These are phyloP conservation scores for Hibiscus tridactylites DNA, from an alignment of 345 rosid species.

Conservation along the genomic window DNA sequence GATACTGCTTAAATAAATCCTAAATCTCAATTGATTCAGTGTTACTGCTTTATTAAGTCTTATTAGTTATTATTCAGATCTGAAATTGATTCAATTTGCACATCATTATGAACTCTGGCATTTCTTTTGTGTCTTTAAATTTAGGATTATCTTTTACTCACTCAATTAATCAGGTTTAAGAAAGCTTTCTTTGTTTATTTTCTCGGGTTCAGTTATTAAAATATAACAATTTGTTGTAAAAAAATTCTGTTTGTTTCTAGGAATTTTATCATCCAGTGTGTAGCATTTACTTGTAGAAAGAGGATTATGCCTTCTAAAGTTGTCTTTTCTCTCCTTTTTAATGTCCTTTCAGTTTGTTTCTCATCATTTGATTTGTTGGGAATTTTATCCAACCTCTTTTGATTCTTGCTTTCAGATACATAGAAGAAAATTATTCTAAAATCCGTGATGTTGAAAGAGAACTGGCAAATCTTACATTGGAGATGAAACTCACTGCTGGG, in stretches of 20 bases:
- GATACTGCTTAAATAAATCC: not conserved
- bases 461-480: constrained; percentile 63
- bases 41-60: not conserved
- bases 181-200: not conserved
- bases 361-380: not conserved
- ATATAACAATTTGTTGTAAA: not conserved
- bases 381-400: constrained; percentile 1
- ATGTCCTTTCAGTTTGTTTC: not conserved
- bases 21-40: not conserved
- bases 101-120: not conserved
- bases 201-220: not conserved
- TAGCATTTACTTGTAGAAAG: constrained; percentile 5
- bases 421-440: constrained; percentile 75
- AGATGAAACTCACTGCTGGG: constrained; percentile 95
- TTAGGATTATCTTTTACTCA: not conserved
- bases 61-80: not conserved
- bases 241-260: constrained; percentile 23
- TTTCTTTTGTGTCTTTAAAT: not conserved
- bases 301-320: not conserved
- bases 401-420: constrained; percentile 42
- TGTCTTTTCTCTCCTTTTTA: constrained; percentile 11
- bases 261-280: not conserved
- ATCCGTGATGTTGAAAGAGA: constrained; percentile 86
- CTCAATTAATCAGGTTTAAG: not conserved
- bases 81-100: not conserved